Base-by-base conservation (phyloP, 345 rosid genomes). In the Ailanthus altissimus region DNA sequence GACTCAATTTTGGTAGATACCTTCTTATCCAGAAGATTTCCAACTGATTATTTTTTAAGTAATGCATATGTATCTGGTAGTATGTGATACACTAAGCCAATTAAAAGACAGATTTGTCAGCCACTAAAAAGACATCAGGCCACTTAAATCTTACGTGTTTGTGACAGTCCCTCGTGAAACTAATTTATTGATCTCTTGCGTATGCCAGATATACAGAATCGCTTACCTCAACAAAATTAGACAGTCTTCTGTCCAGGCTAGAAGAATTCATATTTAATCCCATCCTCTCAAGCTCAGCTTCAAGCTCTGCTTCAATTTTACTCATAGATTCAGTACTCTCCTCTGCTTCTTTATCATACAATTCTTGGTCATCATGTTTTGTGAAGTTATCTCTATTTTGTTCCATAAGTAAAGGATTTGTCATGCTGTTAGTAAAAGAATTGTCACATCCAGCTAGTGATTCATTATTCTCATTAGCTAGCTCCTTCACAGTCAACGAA, bases 211-310 rank as follows among this genome's bases (percentile, higher is more conserved):
- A 75, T 20, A 56, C 20, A 38, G 16, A 73, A 1, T 25, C 11
- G 50, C 84, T 83, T 81, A 88, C 98, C 89, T 89, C 94, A 15
- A 83, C 74, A 77, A 73, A 75, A 80, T 86, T 87, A n/a, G 87
- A 82, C 64, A 84, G 79, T 80, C 77, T 79, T 72, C 81, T 77
- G 75, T 82, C 93, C 65, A 75, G 49, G 77, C 80, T 83, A 70
- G 93, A 76, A 20, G 80, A 54, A 68, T 81, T 83, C 77, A 93
- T 85, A 82, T 88, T 86, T 50, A 91, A 87, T 23, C 94, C 97
- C 91, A 94, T 85, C 87, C 90, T 91, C 85, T 89, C 91, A 32
- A 93, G 96, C 86, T 93, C 99, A 81, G 98, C 98, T 90, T 92
- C 96, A 82, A 95, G 93, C 85, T 93, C 99, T 25, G 97, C 98